Conservation (phyloP, 1,139 yeast species). For the Fermentozyma sake region DNA sequence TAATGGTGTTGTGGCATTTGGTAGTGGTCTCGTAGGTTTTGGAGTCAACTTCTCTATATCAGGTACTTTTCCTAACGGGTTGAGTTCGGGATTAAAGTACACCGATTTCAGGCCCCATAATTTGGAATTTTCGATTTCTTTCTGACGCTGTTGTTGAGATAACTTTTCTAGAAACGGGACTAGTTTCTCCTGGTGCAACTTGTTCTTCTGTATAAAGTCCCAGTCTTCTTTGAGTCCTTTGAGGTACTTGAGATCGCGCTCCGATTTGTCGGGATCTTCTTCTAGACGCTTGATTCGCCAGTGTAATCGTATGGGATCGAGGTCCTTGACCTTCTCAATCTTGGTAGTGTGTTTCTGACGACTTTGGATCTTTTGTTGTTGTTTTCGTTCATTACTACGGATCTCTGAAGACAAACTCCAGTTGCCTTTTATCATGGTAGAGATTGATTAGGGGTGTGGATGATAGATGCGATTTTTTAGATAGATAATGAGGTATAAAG, state of each 20-base stretch:
- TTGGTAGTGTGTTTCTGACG: slow-evolving; percentile 34
- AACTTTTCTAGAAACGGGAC: slow-evolving; percentile 16
- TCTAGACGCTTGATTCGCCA: slow-evolving; percentile 26
- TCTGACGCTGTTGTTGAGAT: slow-evolving; percentile 12
- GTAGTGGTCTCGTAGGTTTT: too few relatives aligned
- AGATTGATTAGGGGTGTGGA: too few relatives aligned
- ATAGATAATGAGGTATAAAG: too few relatives aligned
- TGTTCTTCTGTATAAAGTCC: slow-evolving; percentile 34
- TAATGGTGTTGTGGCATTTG: slow-evolving; percentile 26
- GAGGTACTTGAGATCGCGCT: slow-evolving; percentile 20
- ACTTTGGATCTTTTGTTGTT: slow-evolving; percentile 33
- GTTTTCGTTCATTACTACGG: slow-evolving; percentile 33
- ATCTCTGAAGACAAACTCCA: slow-evolving; percentile 42
- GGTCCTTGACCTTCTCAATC: slow-evolving; percentile 20
- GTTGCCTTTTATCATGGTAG: slow-evolving; percentile 41
- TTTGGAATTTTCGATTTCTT: slow-evolving; percentile 18
- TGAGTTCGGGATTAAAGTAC: slow-evolving; percentile 43
- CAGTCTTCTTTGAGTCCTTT: slow-evolving; percentile 33
- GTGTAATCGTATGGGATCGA: slow-evolving; percentile 34
- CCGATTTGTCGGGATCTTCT: slow-evolving; percentile 11
- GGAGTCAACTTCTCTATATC: slow-evolving; percentile 2
- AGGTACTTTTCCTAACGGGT: slow-evolving; percentile 45
- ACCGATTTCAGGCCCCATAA: slow-evolving; percentile 38
- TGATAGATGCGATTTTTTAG: too few relatives aligned
- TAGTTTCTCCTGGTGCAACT: slow-evolving; percentile 29